A percentile compares a stretch with the other conserved stretches of the same genome.
Conservation (phyloP, 495 filamentous ascomycete genomes). For the Evernia prunastri region DNA sequence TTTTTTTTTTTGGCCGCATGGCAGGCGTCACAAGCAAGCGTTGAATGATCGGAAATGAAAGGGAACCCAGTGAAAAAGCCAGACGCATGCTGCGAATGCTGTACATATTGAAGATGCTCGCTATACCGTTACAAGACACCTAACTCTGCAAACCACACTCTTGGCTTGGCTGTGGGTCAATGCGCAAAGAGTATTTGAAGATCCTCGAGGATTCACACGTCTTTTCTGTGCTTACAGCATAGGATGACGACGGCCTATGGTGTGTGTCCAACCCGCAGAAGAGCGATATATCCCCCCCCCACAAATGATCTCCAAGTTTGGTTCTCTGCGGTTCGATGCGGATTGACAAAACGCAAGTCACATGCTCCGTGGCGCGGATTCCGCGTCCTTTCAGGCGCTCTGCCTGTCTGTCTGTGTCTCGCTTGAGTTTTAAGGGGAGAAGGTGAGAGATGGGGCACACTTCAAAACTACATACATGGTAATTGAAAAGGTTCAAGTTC, state of each 20-base stretch:
- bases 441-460: too few species aligned
- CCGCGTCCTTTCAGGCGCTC: too few species aligned
- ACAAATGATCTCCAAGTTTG: neutral
- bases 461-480: too few species aligned
- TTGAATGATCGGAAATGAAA: neutral
- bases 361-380: too few species aligned
- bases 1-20: neutral
- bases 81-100: neutral
- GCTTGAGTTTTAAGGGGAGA: too few species aligned
- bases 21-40: neutral
- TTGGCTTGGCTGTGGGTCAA: neutral
- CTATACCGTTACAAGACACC: neutral
- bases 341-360: neutral
- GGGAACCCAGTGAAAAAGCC: neutral
- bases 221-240: neutral
- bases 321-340: neutral
- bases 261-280: too few species aligned
- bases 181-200: neutral
- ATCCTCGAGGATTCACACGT: neutral
- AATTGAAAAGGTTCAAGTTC: too few species aligned
- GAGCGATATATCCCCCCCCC: too few species aligned
- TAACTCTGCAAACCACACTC: neutral
- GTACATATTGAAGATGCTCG: constrained; percentile 1
- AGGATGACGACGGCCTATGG: neutral
- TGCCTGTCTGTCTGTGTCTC: too few species aligned